These are phyloP conservation scores for Microsporum canis DNA, from an alignment of 2,329 filamentous ascomycete species.

Conservation along the genomic window DNA sequence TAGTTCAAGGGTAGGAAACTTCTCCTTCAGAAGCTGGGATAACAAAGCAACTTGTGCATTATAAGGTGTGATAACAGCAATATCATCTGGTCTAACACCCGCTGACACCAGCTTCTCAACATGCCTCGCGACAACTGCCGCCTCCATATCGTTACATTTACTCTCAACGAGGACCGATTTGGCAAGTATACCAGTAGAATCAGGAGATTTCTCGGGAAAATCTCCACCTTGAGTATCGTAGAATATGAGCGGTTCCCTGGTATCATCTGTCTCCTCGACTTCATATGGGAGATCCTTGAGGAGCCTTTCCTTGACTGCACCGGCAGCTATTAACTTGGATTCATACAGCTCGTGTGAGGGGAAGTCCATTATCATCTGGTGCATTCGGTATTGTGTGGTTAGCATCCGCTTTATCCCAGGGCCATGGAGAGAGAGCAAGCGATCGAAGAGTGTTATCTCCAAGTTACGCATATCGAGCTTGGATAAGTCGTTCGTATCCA, in stretches of 20 bases:
- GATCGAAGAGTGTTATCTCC: constrained; percentile 87
- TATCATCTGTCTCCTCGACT: constrained; percentile 73
- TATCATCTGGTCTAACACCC: constrained; percentile 69
- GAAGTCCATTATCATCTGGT: constrained; percentile 89
- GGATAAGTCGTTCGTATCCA: constrained; percentile 23
- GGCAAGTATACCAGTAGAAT: constrained; percentile 48
- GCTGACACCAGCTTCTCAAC: constrained; percentile 64
- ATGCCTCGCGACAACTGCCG: constrained; percentile 65
- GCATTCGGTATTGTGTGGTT: constrained; percentile 96
- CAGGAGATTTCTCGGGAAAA: constrained; percentile 72
- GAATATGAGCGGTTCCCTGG: constrained; percentile 75
- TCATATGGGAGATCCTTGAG: constrained; percentile 68
- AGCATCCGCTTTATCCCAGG: constrained; percentile 82
- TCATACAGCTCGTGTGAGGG: constrained; percentile 84
- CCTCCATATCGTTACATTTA: constrained; percentile 89
- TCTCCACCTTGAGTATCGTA: constrained; percentile 94
- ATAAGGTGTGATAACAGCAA: constrained; percentile 91
- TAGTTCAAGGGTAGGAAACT: constrained; percentile 77
- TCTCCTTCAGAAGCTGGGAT: constrained; percentile 63
- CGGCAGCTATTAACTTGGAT: constrained; percentile 66
- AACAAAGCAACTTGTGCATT: constrained; percentile 83
- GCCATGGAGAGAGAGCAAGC: constrained; percentile 72
- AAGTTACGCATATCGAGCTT: constrained; percentile 41
- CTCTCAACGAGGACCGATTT: constrained; percentile 53
- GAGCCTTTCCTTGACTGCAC: constrained; percentile 61